A percentile compares a stretch with the other conserved stretches of the same genome.
These are phyloP conservation scores for Comarum palustre DNA, from an alignment of 306 rosid genomes.

Conservation along the genomic window DNA sequence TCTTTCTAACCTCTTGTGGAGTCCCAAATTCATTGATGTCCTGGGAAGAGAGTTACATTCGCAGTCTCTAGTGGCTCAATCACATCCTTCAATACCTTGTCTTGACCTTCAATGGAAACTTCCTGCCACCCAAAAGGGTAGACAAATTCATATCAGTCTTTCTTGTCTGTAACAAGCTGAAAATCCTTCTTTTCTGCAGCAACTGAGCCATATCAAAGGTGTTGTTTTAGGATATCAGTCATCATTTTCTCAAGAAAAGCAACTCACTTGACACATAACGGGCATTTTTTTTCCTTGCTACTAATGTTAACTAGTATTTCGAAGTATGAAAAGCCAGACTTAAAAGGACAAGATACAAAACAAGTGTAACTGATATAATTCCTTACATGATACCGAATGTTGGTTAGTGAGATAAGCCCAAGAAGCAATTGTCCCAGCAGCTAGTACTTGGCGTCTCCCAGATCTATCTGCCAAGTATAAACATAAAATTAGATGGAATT, in stretches of 20 bases:
- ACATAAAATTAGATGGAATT: slow-evolving; percentile 13
- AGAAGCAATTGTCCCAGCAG: slow-evolving; percentile 55
- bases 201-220: slow-evolving; percentile 98
- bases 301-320: background rate
- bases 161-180: slow-evolving; percentile 58
- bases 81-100: slow-evolving; percentile 96
- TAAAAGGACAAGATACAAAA: background rate
- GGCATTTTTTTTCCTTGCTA: slow-evolving; percentile 9
- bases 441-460: slow-evolving; percentile 73
- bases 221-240: slow-evolving; percentile 59
- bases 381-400: slow-evolving; percentile 76
- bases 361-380: background rate
- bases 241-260: slow-evolving; percentile 36
- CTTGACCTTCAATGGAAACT: slow-evolving; percentile 81
- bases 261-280: slow-evolving; percentile 25
- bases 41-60: slow-evolving; percentile 62
- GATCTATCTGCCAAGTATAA: slow-evolving; percentile 58
- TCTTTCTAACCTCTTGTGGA: slow-evolving; percentile 54
- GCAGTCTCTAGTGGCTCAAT: slow-evolving; percentile 88
- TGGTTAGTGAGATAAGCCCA: slow-evolving; percentile 57
- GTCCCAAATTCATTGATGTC: slow-evolving; percentile 85
- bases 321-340: background rate
- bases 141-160: slow-evolving; percentile 79
- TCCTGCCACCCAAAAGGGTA: slow-evolving; percentile 99
- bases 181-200: slow-evolving; percentile 95